phyloP scores from a whole-genome alignment of 306 rosid species.

The Rosa persica region DNA sequence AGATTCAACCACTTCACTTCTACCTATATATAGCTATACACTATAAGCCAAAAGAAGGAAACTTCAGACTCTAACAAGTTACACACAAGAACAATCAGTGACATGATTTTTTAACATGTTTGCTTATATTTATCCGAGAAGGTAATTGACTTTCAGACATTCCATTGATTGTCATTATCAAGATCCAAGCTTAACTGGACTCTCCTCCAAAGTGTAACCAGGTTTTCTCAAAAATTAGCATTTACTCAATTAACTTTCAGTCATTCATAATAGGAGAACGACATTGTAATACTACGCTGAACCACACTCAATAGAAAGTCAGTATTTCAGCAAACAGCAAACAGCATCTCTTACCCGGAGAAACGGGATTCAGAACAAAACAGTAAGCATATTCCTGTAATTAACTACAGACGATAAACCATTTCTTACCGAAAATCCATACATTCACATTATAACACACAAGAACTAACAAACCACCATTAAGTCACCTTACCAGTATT shows the following conservation, averaged over 20 bases:
- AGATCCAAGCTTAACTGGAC: background rate
- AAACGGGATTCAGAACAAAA: too few relatives aligned
- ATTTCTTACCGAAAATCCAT: background rate
- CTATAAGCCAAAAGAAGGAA: background rate
- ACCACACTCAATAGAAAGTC: slow-evolving; percentile 1
- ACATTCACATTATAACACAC: background rate
- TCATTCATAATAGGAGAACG: background rate
- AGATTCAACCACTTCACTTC: background rate
- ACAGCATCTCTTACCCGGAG: background rate
- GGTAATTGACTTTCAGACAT: background rate
- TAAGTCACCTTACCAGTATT: slow-evolving; percentile 80
- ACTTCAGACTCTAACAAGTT: background rate
- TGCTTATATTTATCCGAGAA: background rate
- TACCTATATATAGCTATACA: background rate
- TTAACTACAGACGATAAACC: too few relatives aligned
- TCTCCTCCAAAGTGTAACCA: background rate
- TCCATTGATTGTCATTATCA: background rate
- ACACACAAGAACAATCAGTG: background rate
- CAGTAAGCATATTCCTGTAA: too few relatives aligned
- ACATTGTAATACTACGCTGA: background rate
- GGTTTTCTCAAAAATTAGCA: too few relatives aligned
- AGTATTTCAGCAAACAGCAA: background rate
- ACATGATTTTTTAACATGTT: background rate
- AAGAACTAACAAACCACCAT: slow-evolving; percentile 22
- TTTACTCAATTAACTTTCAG: too few relatives aligned